Conservation (phyloP, 345 rosid species). For the Rhodamnia argentea region DNA sequence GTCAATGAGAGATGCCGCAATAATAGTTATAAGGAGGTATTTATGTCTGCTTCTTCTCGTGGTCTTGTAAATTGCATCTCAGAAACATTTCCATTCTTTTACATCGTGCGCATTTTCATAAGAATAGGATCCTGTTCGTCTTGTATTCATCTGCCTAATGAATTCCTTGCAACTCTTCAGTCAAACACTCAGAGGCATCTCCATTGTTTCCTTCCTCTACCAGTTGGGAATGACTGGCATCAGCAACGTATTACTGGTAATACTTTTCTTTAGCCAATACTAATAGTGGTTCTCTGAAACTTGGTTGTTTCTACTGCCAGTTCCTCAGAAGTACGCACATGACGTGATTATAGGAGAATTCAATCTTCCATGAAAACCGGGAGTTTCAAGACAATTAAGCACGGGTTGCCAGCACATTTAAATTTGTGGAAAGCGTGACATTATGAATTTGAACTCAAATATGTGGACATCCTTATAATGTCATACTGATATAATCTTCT, state of each 20-base stretch:
- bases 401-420: not conserved
- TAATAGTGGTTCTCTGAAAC: not conserved
- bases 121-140: not conserved
- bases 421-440: not conserved
- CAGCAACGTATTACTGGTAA: conserved; percentile 29
- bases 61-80: not conserved
- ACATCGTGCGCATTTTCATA: not conserved
- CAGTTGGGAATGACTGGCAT: conserved; percentile 51
- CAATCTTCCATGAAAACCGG: not conserved
- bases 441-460: not conserved
- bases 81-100: not conserved
- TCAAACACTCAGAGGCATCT: conserved; percentile 31
- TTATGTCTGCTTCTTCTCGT: not conserved
- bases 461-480: not conserved
- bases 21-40: conserved; percentile 21
- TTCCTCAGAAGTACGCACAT: not conserved
- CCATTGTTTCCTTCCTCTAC: conserved; percentile 38
- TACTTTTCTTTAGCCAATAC: not conserved
- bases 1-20: conserved; percentile 42
- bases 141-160: not conserved
- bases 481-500: not conserved
- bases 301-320: not conserved
- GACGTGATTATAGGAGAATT: not conserved
- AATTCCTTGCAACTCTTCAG: conserved; percentile 16
- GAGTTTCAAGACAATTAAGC: not conserved